Percentiles rank a stretch among this genome's conserved stretches.
Evolutionary conservation across 2,329 filamentous ascomycete species (phyloP).

Genomic region (Penicillium paneum): DNA sequence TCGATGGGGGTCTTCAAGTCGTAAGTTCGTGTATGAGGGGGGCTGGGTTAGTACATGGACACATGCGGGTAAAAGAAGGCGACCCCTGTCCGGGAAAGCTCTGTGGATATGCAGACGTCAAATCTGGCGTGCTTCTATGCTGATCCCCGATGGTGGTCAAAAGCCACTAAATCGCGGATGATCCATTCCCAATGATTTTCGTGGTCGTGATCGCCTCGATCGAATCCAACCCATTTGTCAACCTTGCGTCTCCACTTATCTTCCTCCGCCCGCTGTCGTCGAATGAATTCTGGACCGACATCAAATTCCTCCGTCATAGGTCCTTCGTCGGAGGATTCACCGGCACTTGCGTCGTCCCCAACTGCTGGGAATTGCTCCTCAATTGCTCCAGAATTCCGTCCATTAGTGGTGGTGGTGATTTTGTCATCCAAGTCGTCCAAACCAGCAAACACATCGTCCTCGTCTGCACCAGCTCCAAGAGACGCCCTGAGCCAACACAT

Average conservation of each 20-base stretch:
- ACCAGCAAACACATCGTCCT: slow-evolving; percentile 91
- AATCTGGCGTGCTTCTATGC: background rate
- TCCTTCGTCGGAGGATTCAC: slow-evolving; percentile 64
- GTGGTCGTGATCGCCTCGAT: slow-evolving; percentile 37
- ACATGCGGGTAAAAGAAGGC: background rate
- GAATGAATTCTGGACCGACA: slow-evolving; percentile 89
- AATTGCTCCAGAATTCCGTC: slow-evolving; percentile 24
- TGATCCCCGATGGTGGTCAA: slow-evolving; percentile 15
- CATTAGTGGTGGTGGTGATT: slow-evolving; percentile 15
- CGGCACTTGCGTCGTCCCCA: slow-evolving; percentile 42
- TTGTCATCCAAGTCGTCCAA: slow-evolving; percentile 87
- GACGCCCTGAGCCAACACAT: slow-evolving; percentile 92
- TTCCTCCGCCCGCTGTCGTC: slow-evolving; percentile 86
- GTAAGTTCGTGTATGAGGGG: slow-evolving; percentile 17
- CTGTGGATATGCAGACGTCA: background rate
- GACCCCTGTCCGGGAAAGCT: slow-evolving; percentile 1
- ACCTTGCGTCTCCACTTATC: slow-evolving; percentile 86
- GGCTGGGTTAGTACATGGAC: slow-evolving; percentile 4
- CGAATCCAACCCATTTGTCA: slow-evolving; percentile 69
- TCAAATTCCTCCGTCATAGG: slow-evolving; percentile 95
- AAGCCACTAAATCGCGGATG: slow-evolving; percentile 50
- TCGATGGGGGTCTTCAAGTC: slow-evolving; percentile 13
- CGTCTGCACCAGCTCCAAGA: slow-evolving; percentile 56
- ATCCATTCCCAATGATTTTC: slow-evolving; percentile 72
- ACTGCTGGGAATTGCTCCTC: slow-evolving; percentile 29